phyloP scores from a whole-genome alignment of 208 protist genomes.

The Phytomonas francai region DNA sequence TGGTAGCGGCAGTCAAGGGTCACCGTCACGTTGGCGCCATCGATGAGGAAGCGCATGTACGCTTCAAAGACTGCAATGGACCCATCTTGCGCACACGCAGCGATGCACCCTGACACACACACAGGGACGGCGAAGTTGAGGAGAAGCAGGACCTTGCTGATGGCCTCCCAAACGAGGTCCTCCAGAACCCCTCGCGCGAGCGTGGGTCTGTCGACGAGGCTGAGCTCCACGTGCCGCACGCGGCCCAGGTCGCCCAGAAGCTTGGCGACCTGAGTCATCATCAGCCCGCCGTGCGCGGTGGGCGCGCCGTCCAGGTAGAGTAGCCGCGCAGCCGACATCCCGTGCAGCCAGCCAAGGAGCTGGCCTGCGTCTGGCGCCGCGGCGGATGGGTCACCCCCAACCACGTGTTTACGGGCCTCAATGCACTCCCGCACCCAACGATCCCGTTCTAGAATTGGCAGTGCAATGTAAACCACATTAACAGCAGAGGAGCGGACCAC shows the following conservation, averaged over 20 bases:
- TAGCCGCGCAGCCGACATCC: conserved; percentile 25
- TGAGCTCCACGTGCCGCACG: conserved; percentile 35
- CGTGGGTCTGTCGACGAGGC: conserved; percentile 29
- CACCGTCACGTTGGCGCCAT: conserved; percentile 24
- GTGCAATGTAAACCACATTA: conserved; percentile 35
- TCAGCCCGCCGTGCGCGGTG: conserved; percentile 34
- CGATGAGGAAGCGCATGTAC: conserved; percentile 34
- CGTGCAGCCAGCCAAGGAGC: conserved; percentile 46
- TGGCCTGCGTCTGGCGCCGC: conserved; percentile 25
- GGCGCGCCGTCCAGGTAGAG: conserved; percentile 67
- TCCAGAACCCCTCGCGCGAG: conserved; percentile 47
- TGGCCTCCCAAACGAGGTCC: conserved; percentile 58
- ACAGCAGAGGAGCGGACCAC: conserved; percentile 18
- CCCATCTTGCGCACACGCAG: conserved; percentile 24
- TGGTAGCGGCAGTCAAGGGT: conserved; percentile 59
- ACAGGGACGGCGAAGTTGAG: conserved; percentile 46
- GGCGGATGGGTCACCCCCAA: conserved; percentile 46
- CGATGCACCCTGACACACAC: conserved; percentile 36
- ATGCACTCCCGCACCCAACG: conserved; percentile 37
- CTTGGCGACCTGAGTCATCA: conserved; percentile 19
- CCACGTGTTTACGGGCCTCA: conserved; percentile 46
- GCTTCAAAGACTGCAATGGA: conserved; percentile 58
- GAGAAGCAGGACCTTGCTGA: conserved; percentile 59
- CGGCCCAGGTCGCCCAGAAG: conserved; percentile 20
- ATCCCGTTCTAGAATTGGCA: conserved; percentile 32